Conservation (phyloP, 1,284 basidiomycete genomes). For the Cerrena zonata region DNA sequence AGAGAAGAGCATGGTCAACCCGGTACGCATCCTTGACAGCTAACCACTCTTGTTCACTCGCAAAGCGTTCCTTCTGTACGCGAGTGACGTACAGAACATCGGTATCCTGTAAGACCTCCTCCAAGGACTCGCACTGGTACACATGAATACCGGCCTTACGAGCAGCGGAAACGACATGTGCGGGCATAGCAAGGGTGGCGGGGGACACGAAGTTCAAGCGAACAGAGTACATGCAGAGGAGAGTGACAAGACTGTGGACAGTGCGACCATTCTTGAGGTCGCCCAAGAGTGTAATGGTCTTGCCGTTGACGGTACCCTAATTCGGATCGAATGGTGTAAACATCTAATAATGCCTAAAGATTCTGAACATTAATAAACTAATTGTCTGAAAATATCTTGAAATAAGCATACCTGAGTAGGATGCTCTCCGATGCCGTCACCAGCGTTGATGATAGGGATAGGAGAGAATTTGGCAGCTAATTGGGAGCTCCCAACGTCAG, state of each 20-base stretch:
- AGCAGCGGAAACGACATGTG: constrained; percentile 76
- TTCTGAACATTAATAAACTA: too few relatives aligned
- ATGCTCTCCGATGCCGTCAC: constrained; percentile 96
- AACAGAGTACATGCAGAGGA: constrained; percentile 89
- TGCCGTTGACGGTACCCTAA: constrained; percentile 96
- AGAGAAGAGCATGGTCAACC: constrained; percentile 88
- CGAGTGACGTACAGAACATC: constrained; percentile 97
- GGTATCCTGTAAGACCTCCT: constrained; percentile 87
- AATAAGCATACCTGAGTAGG: constrained; percentile 74
- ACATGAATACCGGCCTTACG: constrained; percentile 79
- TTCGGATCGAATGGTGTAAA: constrained; percentile 97
- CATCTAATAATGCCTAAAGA: constrained; percentile 82
- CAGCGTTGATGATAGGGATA: constrained; percentile 93
- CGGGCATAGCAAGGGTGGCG: constrained; percentile 85
- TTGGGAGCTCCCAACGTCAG: constrained; percentile 87
- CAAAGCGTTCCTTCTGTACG: constrained; percentile 93
- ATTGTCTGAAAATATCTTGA: too few relatives aligned
- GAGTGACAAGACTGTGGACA: constrained; percentile 90
- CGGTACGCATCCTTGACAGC: constrained; percentile 90
- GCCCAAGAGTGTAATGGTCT: constrained; percentile 90
- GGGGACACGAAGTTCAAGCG: constrained; percentile 96
- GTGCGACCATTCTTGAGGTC: constrained; percentile 98
- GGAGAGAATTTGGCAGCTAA: constrained; percentile 90
- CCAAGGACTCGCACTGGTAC: constrained; percentile 77
- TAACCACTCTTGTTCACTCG: constrained; percentile 77